Conservation (phyloP, 208 protist genomes). For the Crithidia fasciculata region DNA sequence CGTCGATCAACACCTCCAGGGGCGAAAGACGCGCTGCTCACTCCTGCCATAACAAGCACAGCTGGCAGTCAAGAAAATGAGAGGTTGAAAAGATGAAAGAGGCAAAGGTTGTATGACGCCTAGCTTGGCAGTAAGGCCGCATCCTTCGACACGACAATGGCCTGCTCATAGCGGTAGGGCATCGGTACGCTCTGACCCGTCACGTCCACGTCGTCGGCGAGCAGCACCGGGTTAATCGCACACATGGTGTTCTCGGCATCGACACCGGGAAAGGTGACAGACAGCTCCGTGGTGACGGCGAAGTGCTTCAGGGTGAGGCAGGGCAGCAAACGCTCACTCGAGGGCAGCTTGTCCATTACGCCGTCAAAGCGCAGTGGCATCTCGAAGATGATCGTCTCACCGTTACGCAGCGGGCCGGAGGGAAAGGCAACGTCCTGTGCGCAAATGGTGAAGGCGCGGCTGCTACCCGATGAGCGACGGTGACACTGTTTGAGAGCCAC, state of each 20-base stretch:
- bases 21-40: too few relatives aligned
- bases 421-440: not conserved
- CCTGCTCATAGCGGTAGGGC: not conserved
- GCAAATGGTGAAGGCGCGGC: not conserved
- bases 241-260: constrained; percentile 4
- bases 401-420: not conserved
- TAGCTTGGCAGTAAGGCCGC: not conserved
- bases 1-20: too few relatives aligned
- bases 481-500: not conserved
- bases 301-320: not conserved
- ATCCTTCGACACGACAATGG: not conserved
- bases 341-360: too few relatives aligned
- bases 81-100: too few relatives aligned
- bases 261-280: constrained; percentile 1
- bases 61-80: too few relatives aligned
- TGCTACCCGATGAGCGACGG: too few relatives aligned
- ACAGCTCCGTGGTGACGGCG: not conserved
- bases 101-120: too few relatives aligned
- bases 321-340: not conserved
- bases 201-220: constrained; percentile 7
- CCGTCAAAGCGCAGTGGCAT: not conserved
- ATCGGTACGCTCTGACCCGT: not conserved
- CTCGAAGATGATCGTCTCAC: constrained; percentile 2
- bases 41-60: too few relatives aligned
- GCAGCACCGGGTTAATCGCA: not conserved